Percentiles rank a stretch among this genome's conserved stretches.
These are phyloP conservation scores for Saksenaea vasiformis DNA, from an alignment of 371 early-diverging fungal genomes.

Conservation along the genomic window DNA sequence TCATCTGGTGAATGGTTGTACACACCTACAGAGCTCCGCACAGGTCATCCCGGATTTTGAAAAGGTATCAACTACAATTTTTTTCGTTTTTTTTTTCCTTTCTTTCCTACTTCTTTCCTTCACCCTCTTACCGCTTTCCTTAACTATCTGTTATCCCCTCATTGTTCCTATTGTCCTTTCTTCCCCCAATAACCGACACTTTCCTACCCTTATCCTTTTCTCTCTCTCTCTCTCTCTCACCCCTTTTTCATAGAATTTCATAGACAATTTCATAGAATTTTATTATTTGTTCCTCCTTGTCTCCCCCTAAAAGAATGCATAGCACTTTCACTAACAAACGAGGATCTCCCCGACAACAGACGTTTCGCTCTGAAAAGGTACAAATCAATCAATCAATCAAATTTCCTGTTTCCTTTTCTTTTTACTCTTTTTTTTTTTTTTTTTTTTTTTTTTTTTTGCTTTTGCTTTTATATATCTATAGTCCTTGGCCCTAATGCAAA, in stretches of 20 bases:
- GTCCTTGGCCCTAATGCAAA: conserved; percentile 39
- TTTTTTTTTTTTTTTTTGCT: not conserved
- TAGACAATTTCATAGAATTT: not conserved
- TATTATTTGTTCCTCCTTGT: conserved; percentile 7
- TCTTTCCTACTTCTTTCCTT: not conserved
- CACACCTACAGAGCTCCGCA: too few species aligned
- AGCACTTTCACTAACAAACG: conserved; percentile 14
- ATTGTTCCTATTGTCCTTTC: conserved; percentile 3
- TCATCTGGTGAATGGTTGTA: too few species aligned
- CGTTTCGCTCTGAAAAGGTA: not conserved
- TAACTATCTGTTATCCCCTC: not conserved
- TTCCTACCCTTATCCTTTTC: conserved; percentile 1
- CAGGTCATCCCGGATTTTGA: not conserved
- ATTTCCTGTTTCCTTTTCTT: not conserved
- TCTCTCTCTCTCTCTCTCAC: not conserved
- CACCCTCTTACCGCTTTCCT: conserved; percentile 6
- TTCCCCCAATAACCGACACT: not conserved
- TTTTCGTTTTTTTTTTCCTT: not conserved
- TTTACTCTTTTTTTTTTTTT: not conserved
- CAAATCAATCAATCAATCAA: not conserved
- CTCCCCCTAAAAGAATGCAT: conserved; percentile 14
- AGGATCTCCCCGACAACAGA: conserved; percentile 6
- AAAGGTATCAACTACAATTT: not conserved
- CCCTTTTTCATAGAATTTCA: conserved; percentile 9
- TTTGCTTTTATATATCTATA: not conserved